Percentiles rank a stretch among this genome's conserved stretches.
phyloP scores from a whole-genome alignment of 2,329 filamentous ascomycete species.

The Fusarium sp. region DNA sequence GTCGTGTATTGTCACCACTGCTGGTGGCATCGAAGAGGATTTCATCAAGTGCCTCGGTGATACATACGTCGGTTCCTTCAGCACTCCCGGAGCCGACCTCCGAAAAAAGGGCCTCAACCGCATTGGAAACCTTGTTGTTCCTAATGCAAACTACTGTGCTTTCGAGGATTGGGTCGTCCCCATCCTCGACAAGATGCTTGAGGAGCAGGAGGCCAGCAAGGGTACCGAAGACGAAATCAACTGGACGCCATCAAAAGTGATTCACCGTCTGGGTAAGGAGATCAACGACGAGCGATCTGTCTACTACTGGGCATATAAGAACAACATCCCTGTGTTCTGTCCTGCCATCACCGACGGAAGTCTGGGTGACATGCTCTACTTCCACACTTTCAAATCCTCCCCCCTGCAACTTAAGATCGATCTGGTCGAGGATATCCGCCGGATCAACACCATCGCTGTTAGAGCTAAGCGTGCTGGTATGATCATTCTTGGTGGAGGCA shows the following conservation, averaged over 20 bases:
- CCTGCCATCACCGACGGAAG: slow-evolving; percentile 96
- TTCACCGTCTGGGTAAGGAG: slow-evolving; percentile 89
- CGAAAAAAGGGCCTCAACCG: slow-evolving; percentile 91
- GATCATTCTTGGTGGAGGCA: slow-evolving; percentile 92
- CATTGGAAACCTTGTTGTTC: slow-evolving; percentile 95
- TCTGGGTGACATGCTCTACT: slow-evolving; percentile 97
- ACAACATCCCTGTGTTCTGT: slow-evolving; percentile 96
- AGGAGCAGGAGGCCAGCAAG: slow-evolving; percentile 88
- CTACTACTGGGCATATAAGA: slow-evolving; percentile 98
- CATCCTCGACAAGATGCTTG: slow-evolving; percentile 93
- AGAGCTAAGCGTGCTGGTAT: slow-evolving; percentile 90
- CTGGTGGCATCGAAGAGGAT: slow-evolving; percentile 96
- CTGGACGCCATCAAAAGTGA: slow-evolving; percentile 96
- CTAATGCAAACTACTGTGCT: slow-evolving; percentile 94
- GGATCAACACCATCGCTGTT: slow-evolving; percentile 92
- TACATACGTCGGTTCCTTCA: slow-evolving; percentile 93
- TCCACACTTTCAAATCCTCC: slow-evolving; percentile 93
- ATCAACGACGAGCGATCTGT: slow-evolving; percentile 94
- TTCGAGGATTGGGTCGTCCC: slow-evolving; percentile 99
- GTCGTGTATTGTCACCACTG: slow-evolving; percentile 93
- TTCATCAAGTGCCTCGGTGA: slow-evolving; percentile 97
- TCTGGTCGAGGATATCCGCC: slow-evolving; percentile 92
- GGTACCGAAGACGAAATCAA: slow-evolving; percentile 76
- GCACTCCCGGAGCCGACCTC: slow-evolving; percentile 79
- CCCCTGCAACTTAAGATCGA: slow-evolving; percentile 87